Conservation (phyloP, 2,329 filamentous ascomycete genomes). For the Neofusicoccum sp. region DNA sequence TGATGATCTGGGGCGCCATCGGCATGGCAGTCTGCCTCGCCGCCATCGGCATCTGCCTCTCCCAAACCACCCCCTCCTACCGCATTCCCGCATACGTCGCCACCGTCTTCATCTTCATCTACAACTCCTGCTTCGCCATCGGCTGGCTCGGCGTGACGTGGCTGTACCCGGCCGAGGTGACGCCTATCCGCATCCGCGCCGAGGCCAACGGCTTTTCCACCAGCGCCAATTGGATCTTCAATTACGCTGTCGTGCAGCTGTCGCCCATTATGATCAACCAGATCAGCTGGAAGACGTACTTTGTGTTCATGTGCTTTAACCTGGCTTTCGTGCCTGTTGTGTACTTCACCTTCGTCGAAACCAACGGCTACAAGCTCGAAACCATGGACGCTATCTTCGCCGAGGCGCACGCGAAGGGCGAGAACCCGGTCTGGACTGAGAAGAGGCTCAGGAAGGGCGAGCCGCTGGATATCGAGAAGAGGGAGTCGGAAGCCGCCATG, state of each 20-base stretch:
- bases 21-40: conserved; percentile 35
- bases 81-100: conserved; percentile 39
- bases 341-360: conserved; percentile 41
- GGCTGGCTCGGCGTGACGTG: conserved; percentile 53
- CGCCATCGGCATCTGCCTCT: conserved; percentile 26
- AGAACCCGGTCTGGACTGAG: conserved; percentile 33
- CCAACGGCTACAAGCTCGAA: conserved; percentile 53
- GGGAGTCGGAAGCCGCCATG: conserved; percentile 34
- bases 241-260: conserved; percentile 49
- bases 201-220: conserved; percentile 42
- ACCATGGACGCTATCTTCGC: conserved; percentile 67
- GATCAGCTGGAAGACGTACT: conserved; percentile 20
- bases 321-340: conserved; percentile 24
- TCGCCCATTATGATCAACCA: conserved; percentile 29
- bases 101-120: conserved; percentile 56
- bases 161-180: conserved; percentile 54
- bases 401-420: conserved; percentile 30
- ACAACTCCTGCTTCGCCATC: conserved; percentile 58
- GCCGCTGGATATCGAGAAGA: conserved; percentile 25
- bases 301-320: conserved; percentile 22
- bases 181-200: conserved; percentile 34
- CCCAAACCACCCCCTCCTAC: neutral
- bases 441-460: conserved; percentile 28
- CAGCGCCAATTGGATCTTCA: conserved; percentile 42
- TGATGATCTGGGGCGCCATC: conserved; percentile 36